A percentile compares a stretch with the other conserved stretches of the same genome.
Evolutionary conservation across 441 rosid genomes (phyloP).

Genomic region (Populus trichocarpa): DNA sequence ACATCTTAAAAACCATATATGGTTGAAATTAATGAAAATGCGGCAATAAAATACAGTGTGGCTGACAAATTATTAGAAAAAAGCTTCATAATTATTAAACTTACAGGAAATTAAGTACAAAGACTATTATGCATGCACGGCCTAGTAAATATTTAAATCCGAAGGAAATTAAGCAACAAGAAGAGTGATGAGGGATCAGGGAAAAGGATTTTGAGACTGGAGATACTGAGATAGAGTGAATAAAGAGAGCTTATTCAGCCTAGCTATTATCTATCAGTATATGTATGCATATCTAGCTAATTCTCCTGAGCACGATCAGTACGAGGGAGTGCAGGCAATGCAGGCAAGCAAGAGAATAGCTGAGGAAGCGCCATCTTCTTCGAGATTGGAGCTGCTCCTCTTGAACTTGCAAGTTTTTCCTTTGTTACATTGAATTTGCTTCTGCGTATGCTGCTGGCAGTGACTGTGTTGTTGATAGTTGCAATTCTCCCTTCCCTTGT

Average conservation of each 20-base stretch:
- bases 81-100: not conserved
- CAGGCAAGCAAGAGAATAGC: constrained; percentile 88
- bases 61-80: not conserved
- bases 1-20: not conserved
- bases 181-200: not conserved
- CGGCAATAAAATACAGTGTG: not conserved
- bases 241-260: not conserved
- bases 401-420: constrained; percentile 67
- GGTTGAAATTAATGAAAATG: not conserved
- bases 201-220: not conserved
- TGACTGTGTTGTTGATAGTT: constrained; percentile 10
- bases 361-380: constrained; percentile 80
- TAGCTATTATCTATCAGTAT: not conserved
- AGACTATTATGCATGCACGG: not conserved
- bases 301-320: constrained; percentile 6
- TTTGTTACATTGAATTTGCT: constrained; percentile 60
- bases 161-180: not conserved
- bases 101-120: not conserved
- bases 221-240: not conserved
- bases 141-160: not conserved
- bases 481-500: constrained; percentile 14
- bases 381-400: constrained; percentile 66
- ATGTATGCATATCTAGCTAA: not conserved
- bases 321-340: constrained; percentile 65
- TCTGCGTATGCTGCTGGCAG: constrained; percentile 29